phyloP scores from a whole-genome alignment of 2,329 filamentous ascomycete species.

The Alternaria viburni region DNA sequence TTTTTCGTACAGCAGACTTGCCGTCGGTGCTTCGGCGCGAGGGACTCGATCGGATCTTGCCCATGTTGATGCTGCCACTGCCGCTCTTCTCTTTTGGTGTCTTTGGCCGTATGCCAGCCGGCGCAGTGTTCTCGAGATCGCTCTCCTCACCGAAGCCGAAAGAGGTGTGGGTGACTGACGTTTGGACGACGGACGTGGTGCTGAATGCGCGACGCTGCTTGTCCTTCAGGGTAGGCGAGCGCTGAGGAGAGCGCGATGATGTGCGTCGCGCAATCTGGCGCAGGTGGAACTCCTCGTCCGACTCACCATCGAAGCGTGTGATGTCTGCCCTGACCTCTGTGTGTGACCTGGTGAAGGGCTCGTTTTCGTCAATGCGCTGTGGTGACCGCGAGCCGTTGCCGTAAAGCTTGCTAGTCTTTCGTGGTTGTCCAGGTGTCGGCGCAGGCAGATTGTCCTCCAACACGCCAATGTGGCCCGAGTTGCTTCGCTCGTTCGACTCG shows the following conservation, averaged over 20 bases:
- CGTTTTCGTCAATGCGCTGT: constrained; percentile 55
- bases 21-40: constrained; percentile 54
- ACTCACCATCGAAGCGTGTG: constrained; percentile 67
- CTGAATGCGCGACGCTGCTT: constrained; percentile 75
- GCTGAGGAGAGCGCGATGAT: constrained; percentile 66
- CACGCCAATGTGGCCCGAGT: constrained; percentile 60
- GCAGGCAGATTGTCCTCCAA: constrained; percentile 92
- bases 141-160: constrained; percentile 51
- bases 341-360: constrained; percentile 58
- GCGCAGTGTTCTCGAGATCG: constrained; percentile 54
- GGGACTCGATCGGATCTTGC: constrained; percentile 54
- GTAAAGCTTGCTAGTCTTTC: constrained; percentile 82
- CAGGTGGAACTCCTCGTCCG: constrained; percentile 82
- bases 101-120: constrained; percentile 48
- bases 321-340: constrained; percentile 66
- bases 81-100: constrained; percentile 53
- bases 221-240: constrained; percentile 63
- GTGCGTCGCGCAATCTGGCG: constrained; percentile 67
- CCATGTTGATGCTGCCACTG: constrained; percentile 53
- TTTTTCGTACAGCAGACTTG: constrained; percentile 58
- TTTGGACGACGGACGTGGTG: constrained; percentile 66
- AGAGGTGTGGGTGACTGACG: constrained; percentile 43
- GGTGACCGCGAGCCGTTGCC: constrained; percentile 58
- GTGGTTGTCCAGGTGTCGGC: constrained; percentile 92
- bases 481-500: constrained; percentile 72